These are phyloP conservation scores for Zymoseptoria tritici DNA, from an alignment of 2,329 filamentous ascomycete genomes.

Conservation along the genomic window DNA sequence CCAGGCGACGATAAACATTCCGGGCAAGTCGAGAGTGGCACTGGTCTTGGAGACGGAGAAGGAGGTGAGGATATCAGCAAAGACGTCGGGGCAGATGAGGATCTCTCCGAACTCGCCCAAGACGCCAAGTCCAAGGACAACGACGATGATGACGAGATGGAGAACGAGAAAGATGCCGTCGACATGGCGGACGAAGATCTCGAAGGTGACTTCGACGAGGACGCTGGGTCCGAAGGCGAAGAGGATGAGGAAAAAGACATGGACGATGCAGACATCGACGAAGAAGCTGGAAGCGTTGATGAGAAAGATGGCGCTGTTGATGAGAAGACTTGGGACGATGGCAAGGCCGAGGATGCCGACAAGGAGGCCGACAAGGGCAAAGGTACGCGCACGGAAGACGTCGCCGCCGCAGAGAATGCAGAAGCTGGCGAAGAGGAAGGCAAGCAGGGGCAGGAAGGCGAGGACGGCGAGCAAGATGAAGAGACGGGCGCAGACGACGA, in stretches of 20 bases:
- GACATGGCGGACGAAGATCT: constrained; percentile 89
- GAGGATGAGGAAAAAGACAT: constrained; percentile 46
- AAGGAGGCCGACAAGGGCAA: constrained; percentile 58
- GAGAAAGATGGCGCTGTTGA: constrained; percentile 90
- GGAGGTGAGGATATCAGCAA: constrained; percentile 97
- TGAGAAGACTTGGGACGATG: constrained; percentile 98
- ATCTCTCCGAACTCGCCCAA: constrained; percentile 83
- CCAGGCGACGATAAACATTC: constrained; percentile 32
- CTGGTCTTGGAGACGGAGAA: constrained; percentile 88
- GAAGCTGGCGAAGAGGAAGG: constrained; percentile 39
- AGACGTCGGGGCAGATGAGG: constrained; percentile 88
- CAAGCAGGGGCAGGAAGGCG: constrained; percentile 52
- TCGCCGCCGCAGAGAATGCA: constrained; percentile 38
- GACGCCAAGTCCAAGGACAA: constrained; percentile 53
- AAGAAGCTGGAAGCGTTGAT: constrained; percentile 66
- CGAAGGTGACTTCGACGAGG: constrained; percentile 72
- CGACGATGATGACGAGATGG: constrained; percentile 54
- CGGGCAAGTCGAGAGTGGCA: constrained; percentile 81
- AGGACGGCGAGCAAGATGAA: constrained; percentile 22
- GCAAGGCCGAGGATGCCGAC: constrained; percentile 70
- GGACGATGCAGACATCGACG: constrained; percentile 56
- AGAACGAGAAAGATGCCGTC: constrained; percentile 77
- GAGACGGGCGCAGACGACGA: constrained; percentile 37
- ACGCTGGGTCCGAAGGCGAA: constrained; percentile 44
- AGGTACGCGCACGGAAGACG: constrained; percentile 43